Percentiles rank a stretch among this genome's conserved stretches.
phyloP scores from a whole-genome alignment of 2,329 filamentous ascomycete species.

The Pleoardoris graminearum region DNA sequence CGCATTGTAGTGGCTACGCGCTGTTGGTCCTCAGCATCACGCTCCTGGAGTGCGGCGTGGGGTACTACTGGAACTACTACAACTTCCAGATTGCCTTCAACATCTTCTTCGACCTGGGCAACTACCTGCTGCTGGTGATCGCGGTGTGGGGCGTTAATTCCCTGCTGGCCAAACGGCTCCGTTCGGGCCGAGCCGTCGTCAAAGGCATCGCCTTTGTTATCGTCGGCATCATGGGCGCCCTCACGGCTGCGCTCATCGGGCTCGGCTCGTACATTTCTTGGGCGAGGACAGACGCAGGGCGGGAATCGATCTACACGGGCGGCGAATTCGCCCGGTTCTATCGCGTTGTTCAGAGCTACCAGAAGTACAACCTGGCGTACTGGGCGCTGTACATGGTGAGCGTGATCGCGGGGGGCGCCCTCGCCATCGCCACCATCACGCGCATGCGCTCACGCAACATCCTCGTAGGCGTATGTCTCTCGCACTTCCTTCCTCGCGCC shows the following conservation, averaged over 20 bases:
- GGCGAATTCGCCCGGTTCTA: background rate
- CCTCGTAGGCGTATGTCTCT: conserved; percentile 23
- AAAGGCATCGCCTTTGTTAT: conserved; percentile 18
- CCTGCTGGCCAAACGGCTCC: conserved; percentile 25
- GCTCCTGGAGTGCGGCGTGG: conserved; percentile 17
- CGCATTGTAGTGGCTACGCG: conserved; percentile 15
- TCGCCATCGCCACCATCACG: conserved; percentile 19
- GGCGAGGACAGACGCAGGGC: background rate
- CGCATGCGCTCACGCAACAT: conserved; percentile 20
- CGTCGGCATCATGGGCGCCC: conserved; percentile 23
- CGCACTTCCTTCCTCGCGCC: background rate
- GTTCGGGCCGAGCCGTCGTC: conserved; percentile 12
- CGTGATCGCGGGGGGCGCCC: conserved; percentile 17
- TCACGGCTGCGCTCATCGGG: conserved; percentile 18
- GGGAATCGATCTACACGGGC: background rate
- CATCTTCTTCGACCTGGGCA: conserved; percentile 25
- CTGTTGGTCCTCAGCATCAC: conserved; percentile 17
- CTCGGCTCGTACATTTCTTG: conserved; percentile 19
- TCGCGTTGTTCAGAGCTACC: background rate
- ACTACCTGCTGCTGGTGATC: conserved; percentile 29
- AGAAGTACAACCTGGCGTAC: conserved; percentile 16
- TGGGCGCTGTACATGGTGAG: conserved; percentile 24
- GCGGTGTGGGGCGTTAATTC: conserved; percentile 31
- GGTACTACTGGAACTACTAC: background rate
- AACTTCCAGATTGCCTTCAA: conserved; percentile 18